Evolutionary conservation across 2,329 filamentous ascomycete genomes (phyloP), one percentile per base, ranked within the genome.

Genomic region (Fusarium longipes): DNA sequence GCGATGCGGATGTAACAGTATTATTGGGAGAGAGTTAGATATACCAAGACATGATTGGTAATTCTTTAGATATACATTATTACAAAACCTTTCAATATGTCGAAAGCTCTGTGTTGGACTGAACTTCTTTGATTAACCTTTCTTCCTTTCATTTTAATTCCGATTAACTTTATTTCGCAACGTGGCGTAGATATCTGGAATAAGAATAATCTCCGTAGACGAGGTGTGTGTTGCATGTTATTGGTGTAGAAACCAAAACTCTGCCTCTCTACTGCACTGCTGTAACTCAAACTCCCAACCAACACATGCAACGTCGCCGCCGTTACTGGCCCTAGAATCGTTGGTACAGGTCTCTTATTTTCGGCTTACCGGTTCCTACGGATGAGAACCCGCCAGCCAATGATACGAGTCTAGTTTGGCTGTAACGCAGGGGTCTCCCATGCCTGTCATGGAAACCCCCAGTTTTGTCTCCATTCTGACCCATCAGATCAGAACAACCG

Each of bases 211-310:
- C 32, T 49, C 45, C 45, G 45, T 15, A 12, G 3, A 27, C 22
- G 17, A 27, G 30, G 32, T 24, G 8, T 5, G 18, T 25, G 12
- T 20, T 8, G n/a, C 25, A 22, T 4, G 4, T 24, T 25, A 66
- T 63, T 65, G 62, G 63, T 62, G 63, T 57, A 32, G 44, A 33
- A 66, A 58, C n/a, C 25, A 30, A 8, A n/a, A 3, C 8, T 27
- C 17, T 40, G 17, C 35, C 40, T 57, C 22, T 52, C n/a, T 57
- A 22, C 18, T 39, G 45, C 45, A 20, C n/a, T 14, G 3, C n/a
- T 49, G 17, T 24, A 9, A 25, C 27, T 18, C 12, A 49, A 14
- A 18, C 22, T 27, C 6, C 11, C 30, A 48, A 17, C 45, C 52
- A 56, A 67, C 44, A 60, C 32, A 24, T 52, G 35, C 18, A 42